Evolutionary conservation across 495 filamentous ascomycete genomes (phyloP).

Genomic region (Penicillium samsonianum): DNA sequence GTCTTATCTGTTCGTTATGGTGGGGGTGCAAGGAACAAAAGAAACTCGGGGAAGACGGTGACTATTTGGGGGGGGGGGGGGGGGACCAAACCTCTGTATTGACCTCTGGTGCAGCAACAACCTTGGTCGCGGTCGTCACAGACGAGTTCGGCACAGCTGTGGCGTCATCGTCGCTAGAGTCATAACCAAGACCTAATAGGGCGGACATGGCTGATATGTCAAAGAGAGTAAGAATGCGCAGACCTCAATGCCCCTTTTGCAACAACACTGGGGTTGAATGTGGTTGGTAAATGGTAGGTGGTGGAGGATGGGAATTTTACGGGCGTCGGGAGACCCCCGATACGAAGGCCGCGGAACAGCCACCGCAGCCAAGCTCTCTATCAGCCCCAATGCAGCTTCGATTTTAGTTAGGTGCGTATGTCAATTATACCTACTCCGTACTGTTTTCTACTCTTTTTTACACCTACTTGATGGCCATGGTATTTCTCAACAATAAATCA

Average conservation of each 20-base stretch:
- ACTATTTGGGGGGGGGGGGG: no score
- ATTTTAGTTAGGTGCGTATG: not conserved
- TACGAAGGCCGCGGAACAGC: constrained; percentile 26
- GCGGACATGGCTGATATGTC: constrained; percentile 43
- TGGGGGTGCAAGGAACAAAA: not conserved
- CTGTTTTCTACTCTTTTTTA: not conserved
- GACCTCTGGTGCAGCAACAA: constrained; percentile 59
- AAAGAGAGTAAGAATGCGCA: constrained; percentile 3
- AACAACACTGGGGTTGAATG: constrained; percentile 14
- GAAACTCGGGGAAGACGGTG: not conserved
- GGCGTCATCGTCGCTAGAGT: constrained; percentile 56
- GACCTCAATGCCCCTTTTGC: constrained; percentile 11
- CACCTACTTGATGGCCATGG: not conserved
- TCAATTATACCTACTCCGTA: not conserved
- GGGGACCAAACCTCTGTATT: constrained; percentile 64
- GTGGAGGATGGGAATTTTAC: constrained; percentile 39
- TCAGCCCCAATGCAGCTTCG: not conserved
- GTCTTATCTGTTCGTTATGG: constrained; percentile 25
- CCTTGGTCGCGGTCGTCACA: constrained; percentile 39
- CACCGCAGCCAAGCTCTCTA: constrained; percentile 6
- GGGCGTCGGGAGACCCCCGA: constrained; percentile 32
- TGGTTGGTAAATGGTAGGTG: constrained; percentile 10
- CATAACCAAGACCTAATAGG: constrained; percentile 51
- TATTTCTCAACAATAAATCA: not conserved
- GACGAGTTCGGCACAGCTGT: constrained; percentile 24